A percentile compares a stretch with the other conserved stretches of the same genome.
These are phyloP conservation scores for Podospora fimiseda DNA, from an alignment of 495 filamentous ascomycete genomes.

Conservation along the genomic window DNA sequence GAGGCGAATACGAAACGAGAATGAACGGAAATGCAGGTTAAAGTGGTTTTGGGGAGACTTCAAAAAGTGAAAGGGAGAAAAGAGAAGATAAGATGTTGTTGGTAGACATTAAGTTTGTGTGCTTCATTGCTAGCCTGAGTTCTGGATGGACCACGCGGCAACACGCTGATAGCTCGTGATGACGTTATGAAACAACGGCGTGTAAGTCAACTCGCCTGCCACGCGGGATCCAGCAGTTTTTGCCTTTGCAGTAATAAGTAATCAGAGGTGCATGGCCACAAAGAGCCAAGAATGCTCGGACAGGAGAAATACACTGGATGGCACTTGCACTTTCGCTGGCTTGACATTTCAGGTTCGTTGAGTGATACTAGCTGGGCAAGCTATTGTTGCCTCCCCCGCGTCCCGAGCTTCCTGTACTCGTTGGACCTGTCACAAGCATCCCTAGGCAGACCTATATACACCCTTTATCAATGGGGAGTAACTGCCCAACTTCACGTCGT, in stretches of 20 bases:
- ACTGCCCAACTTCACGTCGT: slow-evolving; percentile 5
- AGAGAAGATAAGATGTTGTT: neutral
- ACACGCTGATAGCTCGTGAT: neutral
- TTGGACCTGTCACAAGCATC: slow-evolving; percentile 4
- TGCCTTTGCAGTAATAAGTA: too few species aligned
- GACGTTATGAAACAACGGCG: slow-evolving; percentile 4
- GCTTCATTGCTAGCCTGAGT: neutral
- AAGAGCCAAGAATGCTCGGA: too few species aligned
- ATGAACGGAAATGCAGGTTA: neutral
- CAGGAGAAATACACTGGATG: too few species aligned
- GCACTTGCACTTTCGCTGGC: too few species aligned
- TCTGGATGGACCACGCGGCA: neutral
- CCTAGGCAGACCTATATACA: neutral
- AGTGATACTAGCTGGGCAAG: slow-evolving; percentile 13
- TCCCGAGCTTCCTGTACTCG: slow-evolving; percentile 1
- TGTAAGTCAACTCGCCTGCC: neutral
- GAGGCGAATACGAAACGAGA: neutral
- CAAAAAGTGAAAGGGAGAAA: neutral
- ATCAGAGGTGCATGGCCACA: too few species aligned
- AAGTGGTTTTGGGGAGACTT: neutral
- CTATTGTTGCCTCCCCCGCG: slow-evolving; percentile 5
- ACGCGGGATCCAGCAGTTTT: neutral
- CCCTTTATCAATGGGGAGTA: neutral
- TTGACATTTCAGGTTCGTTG: slow-evolving; percentile 8
- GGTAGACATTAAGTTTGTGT: neutral